These are phyloP conservation scores for Leavenworthia alabamica DNA, from an alignment of 345 rosid species.

Conservation along the genomic window DNA sequence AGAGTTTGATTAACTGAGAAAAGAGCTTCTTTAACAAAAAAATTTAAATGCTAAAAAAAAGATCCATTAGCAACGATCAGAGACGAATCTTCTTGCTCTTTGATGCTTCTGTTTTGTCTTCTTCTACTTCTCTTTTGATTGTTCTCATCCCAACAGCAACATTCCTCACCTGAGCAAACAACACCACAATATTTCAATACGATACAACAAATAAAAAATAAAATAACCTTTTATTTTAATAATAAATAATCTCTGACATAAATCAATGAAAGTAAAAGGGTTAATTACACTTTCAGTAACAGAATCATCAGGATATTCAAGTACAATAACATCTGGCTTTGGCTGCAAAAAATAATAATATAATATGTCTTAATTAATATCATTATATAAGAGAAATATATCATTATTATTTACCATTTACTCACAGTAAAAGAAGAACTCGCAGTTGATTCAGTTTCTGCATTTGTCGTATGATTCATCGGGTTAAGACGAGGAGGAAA, in stretches of 20 bases:
- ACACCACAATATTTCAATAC: background rate
- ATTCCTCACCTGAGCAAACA: conserved; percentile 8
- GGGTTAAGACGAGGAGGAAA: background rate
- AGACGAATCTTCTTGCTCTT: conserved; percentile 17
- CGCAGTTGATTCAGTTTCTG: conserved; percentile 15
- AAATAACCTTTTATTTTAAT: background rate
- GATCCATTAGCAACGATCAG: background rate
- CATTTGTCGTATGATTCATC: background rate
- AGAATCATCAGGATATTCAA: background rate
- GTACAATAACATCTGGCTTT: background rate
- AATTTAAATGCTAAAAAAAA: background rate
- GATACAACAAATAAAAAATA: background rate
- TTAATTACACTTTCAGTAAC: conserved; percentile 12
- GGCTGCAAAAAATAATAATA: background rate
- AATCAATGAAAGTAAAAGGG: background rate
- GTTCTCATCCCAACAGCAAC: background rate
- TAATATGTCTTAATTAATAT: background rate
- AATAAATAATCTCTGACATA: background rate
- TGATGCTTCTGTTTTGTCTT: conserved; percentile 4
- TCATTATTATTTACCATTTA: background rate
- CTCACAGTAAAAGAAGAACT: conserved; percentile 17
- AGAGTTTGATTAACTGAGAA: background rate
- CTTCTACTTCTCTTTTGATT: conserved; percentile 6
- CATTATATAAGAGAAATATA: background rate
- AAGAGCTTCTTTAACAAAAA: background rate